phyloP scores from a whole-genome alignment of 176 grass and related monocot species.

The Aegilops umbellulata region DNA sequence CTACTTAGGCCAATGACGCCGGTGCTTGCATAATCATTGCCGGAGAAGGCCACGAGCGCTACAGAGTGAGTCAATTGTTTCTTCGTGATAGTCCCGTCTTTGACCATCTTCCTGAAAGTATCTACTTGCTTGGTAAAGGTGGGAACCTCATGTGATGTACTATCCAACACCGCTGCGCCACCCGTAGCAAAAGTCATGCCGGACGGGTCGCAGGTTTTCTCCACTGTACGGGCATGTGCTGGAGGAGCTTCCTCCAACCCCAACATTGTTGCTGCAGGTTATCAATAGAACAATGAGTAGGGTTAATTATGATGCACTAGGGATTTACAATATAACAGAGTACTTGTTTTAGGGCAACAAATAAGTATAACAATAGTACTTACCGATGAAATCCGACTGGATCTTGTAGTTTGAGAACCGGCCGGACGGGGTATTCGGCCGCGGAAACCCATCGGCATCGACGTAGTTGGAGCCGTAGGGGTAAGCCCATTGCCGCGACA shows the following conservation, averaged over 20 bases:
- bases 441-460: not conserved
- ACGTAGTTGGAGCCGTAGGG: slow-evolving; percentile 13
- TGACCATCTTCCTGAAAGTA: not conserved
- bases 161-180: slow-evolving; percentile 30
- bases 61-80: not conserved
- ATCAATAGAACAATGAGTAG: not conserved
- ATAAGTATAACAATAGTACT: too few species aligned
- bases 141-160: not conserved
- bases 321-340: too few species aligned
- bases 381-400: slow-evolving; percentile 22
- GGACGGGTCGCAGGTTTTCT: not conserved
- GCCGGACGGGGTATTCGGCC: not conserved
- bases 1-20: not conserved
- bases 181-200: slow-evolving; percentile 62
- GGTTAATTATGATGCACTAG: not conserved
- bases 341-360: too few species aligned
- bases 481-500: slow-evolving; percentile 8
- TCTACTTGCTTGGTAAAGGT: not conserved
- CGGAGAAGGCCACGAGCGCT: slow-evolving; percentile 23
- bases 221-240: not conserved
- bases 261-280: slow-evolving; percentile 19
- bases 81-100: not conserved
- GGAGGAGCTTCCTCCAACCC: slow-evolving; percentile 1
- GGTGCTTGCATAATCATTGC: not conserved
- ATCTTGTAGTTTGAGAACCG: slow-evolving; percentile 32